These are phyloP conservation scores for Diaporthe humulicola DNA, from an alignment of 2,329 filamentous ascomycete genomes.

Conservation along the genomic window DNA sequence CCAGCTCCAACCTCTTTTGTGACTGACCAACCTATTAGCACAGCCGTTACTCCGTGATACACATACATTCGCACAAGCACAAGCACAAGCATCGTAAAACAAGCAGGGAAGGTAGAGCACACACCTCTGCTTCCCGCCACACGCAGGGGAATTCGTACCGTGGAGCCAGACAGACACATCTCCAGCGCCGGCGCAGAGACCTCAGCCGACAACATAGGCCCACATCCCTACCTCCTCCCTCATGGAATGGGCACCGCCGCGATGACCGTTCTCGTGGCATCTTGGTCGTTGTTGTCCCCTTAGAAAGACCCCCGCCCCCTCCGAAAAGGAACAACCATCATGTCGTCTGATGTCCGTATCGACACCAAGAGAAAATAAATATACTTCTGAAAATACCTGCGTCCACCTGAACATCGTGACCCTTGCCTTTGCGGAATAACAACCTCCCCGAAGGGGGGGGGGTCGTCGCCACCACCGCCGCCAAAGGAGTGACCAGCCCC, in stretches of 20 bases:
- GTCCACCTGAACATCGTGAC: not conserved
- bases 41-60: not conserved
- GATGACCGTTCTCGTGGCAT: not conserved
- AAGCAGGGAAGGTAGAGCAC: not conserved
- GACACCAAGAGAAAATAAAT: not conserved
- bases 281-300: not conserved
- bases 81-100: not conserved
- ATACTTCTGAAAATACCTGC: not conserved
- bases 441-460: no score
- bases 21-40: not conserved
- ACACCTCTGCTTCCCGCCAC: not conserved
- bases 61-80: not conserved
- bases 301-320: no score
- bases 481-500: not conserved
- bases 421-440: not conserved
- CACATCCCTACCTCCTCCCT: not conserved
- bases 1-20: not conserved
- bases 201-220: not conserved
- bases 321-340: not conserved
- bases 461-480: not conserved
- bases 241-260: not conserved
- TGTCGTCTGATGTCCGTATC: constrained; percentile 2
- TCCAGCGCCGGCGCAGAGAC: not conserved
- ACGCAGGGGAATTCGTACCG: not conserved
- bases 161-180: not conserved